Conservation (phyloP, 805 yeast species). For the Kluyveromyces wickerhamii region DNA sequence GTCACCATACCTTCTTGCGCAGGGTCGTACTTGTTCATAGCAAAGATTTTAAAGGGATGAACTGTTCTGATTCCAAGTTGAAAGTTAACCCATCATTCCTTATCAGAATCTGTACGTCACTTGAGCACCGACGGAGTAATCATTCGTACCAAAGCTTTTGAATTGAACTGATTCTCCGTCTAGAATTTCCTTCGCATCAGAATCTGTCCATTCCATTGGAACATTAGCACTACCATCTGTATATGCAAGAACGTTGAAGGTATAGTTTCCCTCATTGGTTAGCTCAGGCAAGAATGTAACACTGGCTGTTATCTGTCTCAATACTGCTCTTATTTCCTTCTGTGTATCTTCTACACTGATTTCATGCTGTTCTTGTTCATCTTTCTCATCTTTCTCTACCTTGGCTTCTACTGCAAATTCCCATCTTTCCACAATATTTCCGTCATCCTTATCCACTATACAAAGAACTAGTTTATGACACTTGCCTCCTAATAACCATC, state of each 20-base stretch:
- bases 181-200: conserved; percentile 49
- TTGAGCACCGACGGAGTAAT: conserved; percentile 63
- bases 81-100: too few species aligned
- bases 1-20: too few species aligned
- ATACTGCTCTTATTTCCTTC: conserved; percentile 72
- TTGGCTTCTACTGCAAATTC: conserved; percentile 56
- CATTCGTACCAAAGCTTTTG: conserved; percentile 55
- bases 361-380: conserved; percentile 7
- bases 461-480: conserved; percentile 64
- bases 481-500: conserved; percentile 66
- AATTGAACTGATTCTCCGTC: conserved; percentile 65
- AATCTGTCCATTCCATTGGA: conserved; percentile 81
- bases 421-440: conserved; percentile 78
- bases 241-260: conserved; percentile 79
- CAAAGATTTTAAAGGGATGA: too few species aligned
- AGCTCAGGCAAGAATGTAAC: conserved; percentile 78
- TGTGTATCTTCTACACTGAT: conserved; percentile 44
- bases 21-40: too few species aligned
- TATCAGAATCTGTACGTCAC: conserved; percentile 40
- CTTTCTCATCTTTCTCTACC: conserved; percentile 8
- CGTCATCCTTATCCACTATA: conserved; percentile 58
- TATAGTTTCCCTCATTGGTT: conserved; percentile 46
- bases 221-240: conserved; percentile 62
- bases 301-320: conserved; percentile 83
- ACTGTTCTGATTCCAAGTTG: too few species aligned